These are phyloP conservation scores for Colletotrichum chrysophilum DNA, from an alignment of 2,329 filamentous ascomycete genomes.

Conservation along the genomic window DNA sequence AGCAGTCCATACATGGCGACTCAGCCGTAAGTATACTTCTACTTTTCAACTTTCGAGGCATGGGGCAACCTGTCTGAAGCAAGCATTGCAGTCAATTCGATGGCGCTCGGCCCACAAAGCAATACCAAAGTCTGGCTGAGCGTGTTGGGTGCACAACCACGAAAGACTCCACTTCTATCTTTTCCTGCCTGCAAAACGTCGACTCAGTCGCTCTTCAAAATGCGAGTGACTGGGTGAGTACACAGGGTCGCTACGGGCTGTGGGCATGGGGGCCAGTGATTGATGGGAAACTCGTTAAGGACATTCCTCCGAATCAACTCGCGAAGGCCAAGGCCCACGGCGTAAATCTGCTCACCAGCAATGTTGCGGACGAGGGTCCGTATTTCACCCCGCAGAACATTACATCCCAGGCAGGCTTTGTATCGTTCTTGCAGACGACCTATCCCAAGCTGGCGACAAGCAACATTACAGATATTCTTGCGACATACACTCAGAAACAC, in stretches of 20 bases:
- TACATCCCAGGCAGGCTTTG: neutral
- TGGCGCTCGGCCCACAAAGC: neutral
- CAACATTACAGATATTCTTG: neutral
- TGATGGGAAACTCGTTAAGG: conserved; percentile 1
- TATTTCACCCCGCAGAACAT: conserved; percentile 6
- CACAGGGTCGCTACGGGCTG: neutral
- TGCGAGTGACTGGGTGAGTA: conserved; percentile 14
- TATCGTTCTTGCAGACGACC: neutral
- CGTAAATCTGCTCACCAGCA: neutral
- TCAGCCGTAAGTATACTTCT: neutral
- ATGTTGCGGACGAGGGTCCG: conserved; percentile 8
- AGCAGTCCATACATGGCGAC: conserved; percentile 9
- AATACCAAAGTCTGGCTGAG: neutral
- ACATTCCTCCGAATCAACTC: neutral
- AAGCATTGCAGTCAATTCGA: neutral
- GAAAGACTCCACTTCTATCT: neutral
- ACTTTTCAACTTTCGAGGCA: too few relatives aligned
- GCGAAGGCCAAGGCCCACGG: neutral
- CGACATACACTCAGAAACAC: neutral
- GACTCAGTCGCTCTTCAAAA: conserved; percentile 1
- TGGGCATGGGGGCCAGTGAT: conserved; percentile 3
- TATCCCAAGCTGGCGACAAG: neutral
- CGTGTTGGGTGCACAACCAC: neutral
- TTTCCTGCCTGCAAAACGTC: conserved; percentile 1
- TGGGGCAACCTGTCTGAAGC: neutral